Evolutionary conservation across 202 grass and related monocot species (phyloP), one percentile per base, ranked within the genome.

Genomic region (Zizania palustris): DNA sequence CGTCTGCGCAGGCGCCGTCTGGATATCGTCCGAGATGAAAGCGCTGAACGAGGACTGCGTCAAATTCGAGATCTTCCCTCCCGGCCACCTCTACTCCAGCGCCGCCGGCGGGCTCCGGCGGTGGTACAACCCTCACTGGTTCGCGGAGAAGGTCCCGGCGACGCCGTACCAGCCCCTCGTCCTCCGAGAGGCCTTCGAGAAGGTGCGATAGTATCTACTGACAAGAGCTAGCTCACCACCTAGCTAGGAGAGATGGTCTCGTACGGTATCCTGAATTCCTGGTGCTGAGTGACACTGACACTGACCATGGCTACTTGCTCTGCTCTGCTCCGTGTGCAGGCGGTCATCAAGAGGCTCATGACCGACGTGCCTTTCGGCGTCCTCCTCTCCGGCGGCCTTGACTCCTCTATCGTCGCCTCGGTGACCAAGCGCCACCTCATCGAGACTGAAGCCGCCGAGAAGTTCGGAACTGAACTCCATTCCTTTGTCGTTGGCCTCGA

Each of bases 341-440:
- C 96, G 72, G 96, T 99, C 13, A 80, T 96, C 79, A 96, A 99
- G 85, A 89, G 96, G 83, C 89, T 99, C 11, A 99, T 99, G 96
- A 95, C 96, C 0, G 96, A 99, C 60, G 96, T 93, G 45, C 96
- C 96, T 1, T 99, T 99, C 43, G 96, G 96, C 15, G 92, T 99
- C 9, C 82, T 99, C 50, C 80, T 99, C 57, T 99, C 96, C 57
- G 96, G 96, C 15, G 96, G 96, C 12, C 86, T 99, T 2, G 96
- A 99, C 84, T 99, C 96, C 7, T 99, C 96, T 0, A 73, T 99
- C 8, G 96, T 99, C 75, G 92, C 96, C 28, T 86, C 92, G 0
- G 92, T 99, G 41, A 93, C 96, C 60, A 87, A 89, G 35, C 92
- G 92, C 63, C 92, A 99, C 86, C 85, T 99, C 46, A 62, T 93